These are phyloP conservation scores for Claviceps digitariae DNA, from an alignment of 2,329 filamentous ascomycete species.

Conservation along the genomic window DNA sequence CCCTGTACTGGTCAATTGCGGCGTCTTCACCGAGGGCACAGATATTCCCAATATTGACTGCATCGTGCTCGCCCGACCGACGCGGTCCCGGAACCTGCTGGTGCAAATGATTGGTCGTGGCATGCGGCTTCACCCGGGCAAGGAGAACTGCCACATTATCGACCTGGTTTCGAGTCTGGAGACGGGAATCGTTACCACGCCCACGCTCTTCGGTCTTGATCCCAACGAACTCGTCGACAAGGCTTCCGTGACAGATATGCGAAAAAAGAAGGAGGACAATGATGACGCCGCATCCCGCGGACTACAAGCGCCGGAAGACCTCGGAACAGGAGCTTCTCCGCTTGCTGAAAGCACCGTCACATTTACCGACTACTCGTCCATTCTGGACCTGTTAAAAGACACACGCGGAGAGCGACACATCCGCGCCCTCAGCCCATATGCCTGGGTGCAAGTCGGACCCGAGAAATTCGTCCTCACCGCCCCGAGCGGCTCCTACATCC, in stretches of 20 bases:
- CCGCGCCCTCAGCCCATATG: conserved; percentile 55
- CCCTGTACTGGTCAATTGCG: conserved; percentile 84
- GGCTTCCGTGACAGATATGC: conserved; percentile 50
- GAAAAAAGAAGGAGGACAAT: conserved; percentile 34
- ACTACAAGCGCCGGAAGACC: conserved; percentile 3
- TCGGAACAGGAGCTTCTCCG: background rate
- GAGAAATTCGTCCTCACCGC: conserved; percentile 59
- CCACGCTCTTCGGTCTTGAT: conserved; percentile 86
- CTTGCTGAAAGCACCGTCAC: conserved; percentile 36
- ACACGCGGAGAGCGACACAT: conserved; percentile 68
- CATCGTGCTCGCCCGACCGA: conserved; percentile 74
- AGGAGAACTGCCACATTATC: conserved; percentile 84
- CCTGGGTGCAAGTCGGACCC: conserved; percentile 71
- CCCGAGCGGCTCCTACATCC: conserved; percentile 47
- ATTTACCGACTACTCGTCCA: conserved; percentile 82
- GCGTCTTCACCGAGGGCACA: conserved; percentile 92
- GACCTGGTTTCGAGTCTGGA: conserved; percentile 85
- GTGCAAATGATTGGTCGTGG: conserved; percentile 97
- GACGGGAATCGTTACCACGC: conserved; percentile 76
- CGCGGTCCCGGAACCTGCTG: conserved; percentile 80
- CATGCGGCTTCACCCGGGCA: conserved; percentile 68
- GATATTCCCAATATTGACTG: conserved; percentile 98
- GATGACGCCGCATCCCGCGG: conserved; percentile 24
- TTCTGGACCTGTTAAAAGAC: conserved; percentile 83
- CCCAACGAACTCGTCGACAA: conserved; percentile 61